phyloP scores from a whole-genome alignment of 192 early-diverging fungal genomes.

The Coemansia sp. region DNA sequence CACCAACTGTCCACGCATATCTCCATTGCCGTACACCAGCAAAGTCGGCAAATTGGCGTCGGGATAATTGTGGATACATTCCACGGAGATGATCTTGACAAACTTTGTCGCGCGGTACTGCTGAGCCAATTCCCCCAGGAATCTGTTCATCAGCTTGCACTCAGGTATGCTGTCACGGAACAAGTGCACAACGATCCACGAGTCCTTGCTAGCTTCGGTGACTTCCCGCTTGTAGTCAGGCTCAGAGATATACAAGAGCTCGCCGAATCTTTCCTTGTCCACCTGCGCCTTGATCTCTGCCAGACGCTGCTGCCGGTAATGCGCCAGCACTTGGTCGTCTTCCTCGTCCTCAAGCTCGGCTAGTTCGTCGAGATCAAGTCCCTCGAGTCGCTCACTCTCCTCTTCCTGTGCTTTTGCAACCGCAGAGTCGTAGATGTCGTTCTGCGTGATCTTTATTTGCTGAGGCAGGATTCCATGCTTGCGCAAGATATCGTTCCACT shows the following conservation, averaged over 20 bases:
- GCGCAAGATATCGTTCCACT: slow-evolving; percentile 94
- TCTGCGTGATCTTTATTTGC: slow-evolving; percentile 63
- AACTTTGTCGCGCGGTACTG: slow-evolving; percentile 91
- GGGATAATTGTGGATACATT: slow-evolving; percentile 95
- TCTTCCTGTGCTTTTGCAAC: slow-evolving; percentile 57
- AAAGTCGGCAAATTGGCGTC: slow-evolving; percentile 87
- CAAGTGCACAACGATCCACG: slow-evolving; percentile 61
- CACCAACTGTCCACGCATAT: slow-evolving; percentile 82
- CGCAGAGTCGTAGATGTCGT: slow-evolving; percentile 54
- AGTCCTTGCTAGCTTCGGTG: slow-evolving; percentile 83
- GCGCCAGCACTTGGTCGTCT: slow-evolving; percentile 81
- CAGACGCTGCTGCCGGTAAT: slow-evolving; percentile 79
- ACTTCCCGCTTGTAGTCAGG: slow-evolving; percentile 90
- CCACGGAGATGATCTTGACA: slow-evolving; percentile 87
- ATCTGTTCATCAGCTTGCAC: slow-evolving; percentile 81
- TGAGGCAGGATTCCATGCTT: slow-evolving; percentile 87
- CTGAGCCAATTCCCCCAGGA: slow-evolving; percentile 61
- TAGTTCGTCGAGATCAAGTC: slow-evolving; percentile 79
- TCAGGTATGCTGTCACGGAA: slow-evolving; percentile 72
- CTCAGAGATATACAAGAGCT: slow-evolving; percentile 85
- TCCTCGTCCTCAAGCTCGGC: slow-evolving; percentile 94
- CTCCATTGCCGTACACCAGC: slow-evolving; percentile 88
- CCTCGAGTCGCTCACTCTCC: slow-evolving; percentile 69
- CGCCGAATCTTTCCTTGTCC: slow-evolving; percentile 79
- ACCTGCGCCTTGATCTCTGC: slow-evolving; percentile 79